Percentiles rank a stretch among this genome's conserved stretches.
Conservation (phyloP, 2,329 filamentous ascomycete species). For the Zasmidium angulare region DNA sequence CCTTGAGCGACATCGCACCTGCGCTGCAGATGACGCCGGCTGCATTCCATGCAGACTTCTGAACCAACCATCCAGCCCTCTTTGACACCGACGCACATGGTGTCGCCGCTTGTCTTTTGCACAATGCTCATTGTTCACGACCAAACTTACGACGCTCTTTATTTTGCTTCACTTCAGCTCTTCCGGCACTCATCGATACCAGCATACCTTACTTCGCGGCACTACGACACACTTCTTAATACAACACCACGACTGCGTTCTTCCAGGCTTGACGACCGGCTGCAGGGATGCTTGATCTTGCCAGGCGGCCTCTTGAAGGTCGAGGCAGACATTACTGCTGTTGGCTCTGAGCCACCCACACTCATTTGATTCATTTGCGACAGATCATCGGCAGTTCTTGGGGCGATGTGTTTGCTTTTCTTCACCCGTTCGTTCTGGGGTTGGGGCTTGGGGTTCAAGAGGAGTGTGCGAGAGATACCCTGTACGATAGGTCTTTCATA, state of each 20-base stretch:
- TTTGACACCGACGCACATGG: too few relatives aligned
- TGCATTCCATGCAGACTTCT: too few relatives aligned
- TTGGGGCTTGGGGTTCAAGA: neutral
- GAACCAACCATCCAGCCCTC: neutral
- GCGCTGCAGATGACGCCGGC: neutral
- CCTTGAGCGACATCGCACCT: neutral
- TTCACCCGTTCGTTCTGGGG: neutral
- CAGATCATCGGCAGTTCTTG: neutral
- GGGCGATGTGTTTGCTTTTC: neutral
- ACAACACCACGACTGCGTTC: neutral
- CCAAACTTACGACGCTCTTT: neutral
- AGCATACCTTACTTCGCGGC: neutral
- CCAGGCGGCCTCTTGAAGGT: neutral
- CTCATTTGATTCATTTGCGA: neutral
- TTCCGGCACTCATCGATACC: neutral
- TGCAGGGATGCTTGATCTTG: conserved; percentile 4
- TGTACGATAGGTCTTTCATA: neutral
- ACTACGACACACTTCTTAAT: too few relatives aligned
- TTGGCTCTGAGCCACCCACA: neutral
- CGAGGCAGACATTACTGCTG: neutral
- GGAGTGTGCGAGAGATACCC: neutral
- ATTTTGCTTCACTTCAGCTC: neutral
- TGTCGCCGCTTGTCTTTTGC: too few relatives aligned
- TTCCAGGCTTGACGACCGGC: neutral
- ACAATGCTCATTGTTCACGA: too few relatives aligned